Conservation (phyloP, 192 early-diverging fungal genomes). For the Coemansia sp. region DNA sequence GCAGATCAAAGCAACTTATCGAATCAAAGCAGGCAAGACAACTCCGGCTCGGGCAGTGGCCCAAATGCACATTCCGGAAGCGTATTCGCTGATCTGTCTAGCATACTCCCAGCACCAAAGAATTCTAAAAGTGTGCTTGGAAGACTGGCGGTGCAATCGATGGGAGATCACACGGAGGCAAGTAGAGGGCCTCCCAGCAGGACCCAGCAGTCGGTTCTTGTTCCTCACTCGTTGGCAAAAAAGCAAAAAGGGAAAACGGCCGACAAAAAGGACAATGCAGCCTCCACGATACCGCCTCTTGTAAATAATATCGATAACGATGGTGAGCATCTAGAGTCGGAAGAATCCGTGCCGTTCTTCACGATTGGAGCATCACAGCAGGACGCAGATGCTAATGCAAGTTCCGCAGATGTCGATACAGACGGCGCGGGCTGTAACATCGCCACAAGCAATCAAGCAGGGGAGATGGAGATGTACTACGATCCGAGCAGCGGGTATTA, state of each 20-base stretch:
- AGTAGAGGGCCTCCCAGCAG: neutral
- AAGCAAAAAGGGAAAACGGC: constrained; percentile 18
- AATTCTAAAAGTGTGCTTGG: constrained; percentile 7
- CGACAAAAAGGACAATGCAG: neutral
- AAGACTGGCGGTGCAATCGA: neutral
- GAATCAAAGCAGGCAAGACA: neutral
- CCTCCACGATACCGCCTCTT: neutral
- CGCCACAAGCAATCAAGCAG: neutral
- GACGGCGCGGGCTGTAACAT: neutral
- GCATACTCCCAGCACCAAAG: constrained; percentile 47
- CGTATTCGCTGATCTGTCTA: constrained; percentile 41
- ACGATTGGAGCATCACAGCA: neutral
- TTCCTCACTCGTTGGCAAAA: constrained; percentile 45
- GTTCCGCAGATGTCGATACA: neutral
- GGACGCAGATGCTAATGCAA: neutral
- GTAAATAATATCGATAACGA: constrained; percentile 6
- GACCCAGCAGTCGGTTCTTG: constrained; percentile 7
- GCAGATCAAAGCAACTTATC: neutral
- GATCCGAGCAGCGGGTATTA: constrained; percentile 51
- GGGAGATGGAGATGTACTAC: constrained; percentile 22
- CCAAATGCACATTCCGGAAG: constrained; percentile 1
- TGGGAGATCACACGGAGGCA: neutral
- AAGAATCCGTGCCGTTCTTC: neutral
- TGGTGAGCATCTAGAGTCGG: neutral
- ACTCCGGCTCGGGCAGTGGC: neutral